Evolutionary conservation across 2,329 filamentous ascomycete species (phyloP), one percentile per base, ranked within the genome.

Genomic region (Periconia sp.): DNA sequence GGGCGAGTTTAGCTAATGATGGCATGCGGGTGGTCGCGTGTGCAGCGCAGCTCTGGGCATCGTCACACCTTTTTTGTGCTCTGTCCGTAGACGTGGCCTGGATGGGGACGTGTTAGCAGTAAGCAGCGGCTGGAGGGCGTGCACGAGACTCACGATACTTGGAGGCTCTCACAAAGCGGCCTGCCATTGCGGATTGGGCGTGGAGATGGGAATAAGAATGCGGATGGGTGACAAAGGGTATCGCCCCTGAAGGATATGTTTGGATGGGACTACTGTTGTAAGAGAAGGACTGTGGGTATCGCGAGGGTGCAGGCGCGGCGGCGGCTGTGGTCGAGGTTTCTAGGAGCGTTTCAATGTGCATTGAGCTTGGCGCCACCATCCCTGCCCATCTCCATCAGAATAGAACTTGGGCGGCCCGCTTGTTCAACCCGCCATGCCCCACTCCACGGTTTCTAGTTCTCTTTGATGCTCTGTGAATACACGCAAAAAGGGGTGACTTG

Each of bases 51-150:
- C 43, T 76, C 11, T 37, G 33, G 33, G 33, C 33, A n/a, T n/a
- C 33, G 15, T 37, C 33, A 37, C 33, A 84, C 84, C 81, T 96
- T 97, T 78, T 91, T 88, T 63, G 92, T 95, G 59, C 91, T 81
- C 79, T 95, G 94, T 74, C 94, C 94, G 81, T 97, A 99, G 80
- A 99, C 90, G 83, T 99, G 94, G 82, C 93, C 93, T 97, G 76
- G 60, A 60, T 62, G 53, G 33, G 64, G 51, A 59, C 44, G 47
- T 40, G 56, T 67, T 57, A 66, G 66, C 61, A 47, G 51, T 55
- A 50, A 63, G 65, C 58, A 60, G 65, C 61, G 62, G 63, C 56
- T 37, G 60, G 52, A 45, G 58, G 48, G 43, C 8, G 49, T 47
- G 55, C 48, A 55, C 58, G 54, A 53, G 54, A 61, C 58, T 78